Percentiles rank a stretch among this genome's conserved stretches.
Conservation (phyloP, 768 basidiomycete species). For the Phylloporus arenicola region DNA sequence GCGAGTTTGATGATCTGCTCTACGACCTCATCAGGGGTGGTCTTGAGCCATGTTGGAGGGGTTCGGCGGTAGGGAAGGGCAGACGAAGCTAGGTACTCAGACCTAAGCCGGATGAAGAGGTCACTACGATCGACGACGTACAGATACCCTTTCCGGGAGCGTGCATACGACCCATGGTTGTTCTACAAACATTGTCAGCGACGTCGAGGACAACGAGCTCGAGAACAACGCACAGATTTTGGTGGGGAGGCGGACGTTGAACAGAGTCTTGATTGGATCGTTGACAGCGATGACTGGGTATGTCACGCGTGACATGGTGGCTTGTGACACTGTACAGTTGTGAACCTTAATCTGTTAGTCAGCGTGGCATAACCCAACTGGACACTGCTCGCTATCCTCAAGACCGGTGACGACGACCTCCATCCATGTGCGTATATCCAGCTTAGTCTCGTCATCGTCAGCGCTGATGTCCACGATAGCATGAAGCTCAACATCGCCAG, state of each 20-base stretch:
- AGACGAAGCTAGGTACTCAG: slow-evolving; percentile 53
- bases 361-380: slow-evolving; percentile 10
- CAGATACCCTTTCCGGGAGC: slow-evolving; percentile 99
- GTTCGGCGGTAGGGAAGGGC: slow-evolving; percentile 96
- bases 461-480: slow-evolving; percentile 30
- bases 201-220: slow-evolving; percentile 5
- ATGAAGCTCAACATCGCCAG: slow-evolving; percentile 99
- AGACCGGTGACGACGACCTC: slow-evolving; percentile 31
- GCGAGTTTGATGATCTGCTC: slow-evolving; percentile 98
- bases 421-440: slow-evolving; percentile 17
- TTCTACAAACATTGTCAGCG: slow-evolving; percentile 26
- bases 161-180: slow-evolving; percentile 95
- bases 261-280: neutral
- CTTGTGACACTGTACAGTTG: slow-evolving; percentile 52
- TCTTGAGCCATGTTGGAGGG: slow-evolving; percentile 95
- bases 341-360: slow-evolving; percentile 49
- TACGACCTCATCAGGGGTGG: slow-evolving; percentile 88
- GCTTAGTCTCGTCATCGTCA: neutral
- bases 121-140: slow-evolving; percentile 38
- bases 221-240: slow-evolving; percentile 35
- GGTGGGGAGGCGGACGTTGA: slow-evolving; percentile 12
- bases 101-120: slow-evolving; percentile 31
- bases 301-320: slow-evolving; percentile 31
- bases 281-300: slow-evolving; percentile 22
- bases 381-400: slow-evolving; percentile 15